A percentile compares a stretch with the other conserved stretches of the same genome.
These are phyloP conservation scores for Fermentozyma sake DNA, from an alignment of 1,139 yeast genomes.

Conservation along the genomic window DNA sequence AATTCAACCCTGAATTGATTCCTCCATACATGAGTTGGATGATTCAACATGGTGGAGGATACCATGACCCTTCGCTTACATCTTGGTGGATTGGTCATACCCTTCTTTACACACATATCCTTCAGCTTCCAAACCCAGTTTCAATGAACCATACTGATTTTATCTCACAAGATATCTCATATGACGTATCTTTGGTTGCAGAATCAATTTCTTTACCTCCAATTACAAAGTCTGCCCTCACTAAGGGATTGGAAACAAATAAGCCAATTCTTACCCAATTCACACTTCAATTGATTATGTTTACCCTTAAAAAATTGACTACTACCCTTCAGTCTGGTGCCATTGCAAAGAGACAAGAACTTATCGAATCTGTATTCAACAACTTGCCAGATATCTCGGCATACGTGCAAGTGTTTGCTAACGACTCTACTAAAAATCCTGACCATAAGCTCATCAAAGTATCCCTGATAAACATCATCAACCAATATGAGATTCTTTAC, in stretches of 20 bases:
- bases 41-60: conserved; percentile 50
- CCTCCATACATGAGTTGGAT: conserved; percentile 65
- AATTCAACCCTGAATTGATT: conserved; percentile 61
- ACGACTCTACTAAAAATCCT: conserved; percentile 6
- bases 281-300: conserved; percentile 55
- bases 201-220: conserved; percentile 67
- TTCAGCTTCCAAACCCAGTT: conserved; percentile 42
- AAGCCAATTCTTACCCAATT: conserved; percentile 61
- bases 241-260: conserved; percentile 52
- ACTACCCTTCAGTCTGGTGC: conserved; percentile 29
- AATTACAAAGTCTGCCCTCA: conserved; percentile 53
- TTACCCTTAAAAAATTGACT: conserved; percentile 51
- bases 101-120: conserved; percentile 53
- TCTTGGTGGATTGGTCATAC: conserved; percentile 83
- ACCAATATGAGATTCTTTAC: conserved; percentile 17
- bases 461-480: conserved; percentile 22
- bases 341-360: conserved; percentile 19
- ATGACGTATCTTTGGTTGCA: conserved; percentile 22
- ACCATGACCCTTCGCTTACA: conserved; percentile 66
- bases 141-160: conserved; percentile 9
- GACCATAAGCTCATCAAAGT: conserved; percentile 19
- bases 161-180: conserved; percentile 9
- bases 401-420: conserved; percentile 15
- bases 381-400: conserved; percentile 26
- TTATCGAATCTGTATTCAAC: conserved; percentile 24